phyloP scores from a whole-genome alignment of 148 eudicot species.

The Camellia lanceoleosa region DNA sequence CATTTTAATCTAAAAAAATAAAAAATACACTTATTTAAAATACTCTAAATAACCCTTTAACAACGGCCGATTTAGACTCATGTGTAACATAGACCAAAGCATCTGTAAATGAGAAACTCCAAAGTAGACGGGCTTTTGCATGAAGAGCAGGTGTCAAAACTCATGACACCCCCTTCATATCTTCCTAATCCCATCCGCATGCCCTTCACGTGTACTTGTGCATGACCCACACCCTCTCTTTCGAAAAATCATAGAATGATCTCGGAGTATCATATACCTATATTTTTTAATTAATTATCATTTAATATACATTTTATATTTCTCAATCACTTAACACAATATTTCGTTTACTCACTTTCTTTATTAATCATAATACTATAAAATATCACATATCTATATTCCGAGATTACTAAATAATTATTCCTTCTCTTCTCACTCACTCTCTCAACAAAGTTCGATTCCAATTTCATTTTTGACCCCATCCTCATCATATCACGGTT shows the following conservation, averaged over 20 bases:
- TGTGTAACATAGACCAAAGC: background rate
- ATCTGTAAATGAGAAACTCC: background rate
- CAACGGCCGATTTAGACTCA: too few relatives aligned
- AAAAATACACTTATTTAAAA: too few relatives aligned
- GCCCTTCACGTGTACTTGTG: slow-evolving; percentile 15
- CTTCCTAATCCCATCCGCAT: slow-evolving; percentile 1
- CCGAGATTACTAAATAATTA: too few relatives aligned
- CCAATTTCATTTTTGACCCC: background rate
- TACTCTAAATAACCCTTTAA: too few relatives aligned
- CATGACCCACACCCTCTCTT: background rate
- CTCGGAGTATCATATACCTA: background rate
- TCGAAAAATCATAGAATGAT: background rate
- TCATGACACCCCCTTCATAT: background rate
- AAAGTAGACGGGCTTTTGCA: background rate
- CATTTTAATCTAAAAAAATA: too few relatives aligned
- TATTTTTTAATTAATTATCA: too few relatives aligned
- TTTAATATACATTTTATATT: too few relatives aligned
- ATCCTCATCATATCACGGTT: background rate
- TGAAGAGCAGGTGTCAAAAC: slow-evolving; percentile 8
- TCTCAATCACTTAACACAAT: too few relatives aligned
- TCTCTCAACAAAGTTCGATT: background rate
- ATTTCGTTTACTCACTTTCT: too few relatives aligned
- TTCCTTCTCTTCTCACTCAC: background rate
- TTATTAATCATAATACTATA: too few relatives aligned
- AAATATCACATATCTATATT: too few relatives aligned